Evolutionary conservation across 2,329 filamentous ascomycete species (phyloP).

Genomic region (Penicillium italicum): DNA sequence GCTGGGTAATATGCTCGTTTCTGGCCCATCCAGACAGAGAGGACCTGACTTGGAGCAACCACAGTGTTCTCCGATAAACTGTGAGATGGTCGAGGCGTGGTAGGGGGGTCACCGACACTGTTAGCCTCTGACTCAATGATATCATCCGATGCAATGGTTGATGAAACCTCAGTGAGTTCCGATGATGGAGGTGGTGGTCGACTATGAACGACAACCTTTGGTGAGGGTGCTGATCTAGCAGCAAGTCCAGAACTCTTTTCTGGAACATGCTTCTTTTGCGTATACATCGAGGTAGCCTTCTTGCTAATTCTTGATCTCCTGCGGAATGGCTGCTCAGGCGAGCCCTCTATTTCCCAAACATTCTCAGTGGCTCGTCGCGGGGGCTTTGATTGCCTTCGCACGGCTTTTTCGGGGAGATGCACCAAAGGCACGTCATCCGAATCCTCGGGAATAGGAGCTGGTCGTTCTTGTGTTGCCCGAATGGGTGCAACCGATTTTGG

Average conservation of each 20-base stretch:
- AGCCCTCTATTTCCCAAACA: slow-evolving; percentile 38
- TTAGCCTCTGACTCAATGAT: slow-evolving; percentile 10
- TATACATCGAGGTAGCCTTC: slow-evolving; percentile 6
- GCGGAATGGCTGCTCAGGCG: slow-evolving; percentile 28
- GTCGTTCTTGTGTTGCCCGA: slow-evolving; percentile 11
- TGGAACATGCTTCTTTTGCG: slow-evolving; percentile 2
- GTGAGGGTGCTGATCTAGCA: not conserved
- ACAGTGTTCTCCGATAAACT: slow-evolving; percentile 19
- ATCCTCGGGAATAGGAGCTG: slow-evolving; percentile 12
- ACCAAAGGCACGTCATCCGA: slow-evolving; percentile 13
- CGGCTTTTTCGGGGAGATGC: slow-evolving; percentile 15
- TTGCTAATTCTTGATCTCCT: slow-evolving; percentile 15
- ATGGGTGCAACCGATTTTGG: slow-evolving; percentile 17
- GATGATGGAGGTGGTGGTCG: slow-evolving; percentile 15
- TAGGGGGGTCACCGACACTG: slow-evolving; percentile 12
- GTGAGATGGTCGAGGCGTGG: slow-evolving; percentile 10
- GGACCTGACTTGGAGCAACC: slow-evolving; percentile 51
- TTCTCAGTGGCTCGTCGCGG: slow-evolving; percentile 24
- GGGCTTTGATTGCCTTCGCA: slow-evolving; percentile 23
- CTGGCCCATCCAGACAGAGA: slow-evolving; percentile 57
- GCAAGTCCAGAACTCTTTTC: slow-evolving; percentile 5
- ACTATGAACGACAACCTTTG: slow-evolving; percentile 9
- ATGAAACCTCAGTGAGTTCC: slow-evolving; percentile 12
- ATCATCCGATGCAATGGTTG: slow-evolving; percentile 11
- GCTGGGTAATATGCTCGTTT: slow-evolving; percentile 58